These are phyloP conservation scores for Diaporthe sp. DNA, from an alignment of 2,329 filamentous ascomycete genomes.

Conservation along the genomic window DNA sequence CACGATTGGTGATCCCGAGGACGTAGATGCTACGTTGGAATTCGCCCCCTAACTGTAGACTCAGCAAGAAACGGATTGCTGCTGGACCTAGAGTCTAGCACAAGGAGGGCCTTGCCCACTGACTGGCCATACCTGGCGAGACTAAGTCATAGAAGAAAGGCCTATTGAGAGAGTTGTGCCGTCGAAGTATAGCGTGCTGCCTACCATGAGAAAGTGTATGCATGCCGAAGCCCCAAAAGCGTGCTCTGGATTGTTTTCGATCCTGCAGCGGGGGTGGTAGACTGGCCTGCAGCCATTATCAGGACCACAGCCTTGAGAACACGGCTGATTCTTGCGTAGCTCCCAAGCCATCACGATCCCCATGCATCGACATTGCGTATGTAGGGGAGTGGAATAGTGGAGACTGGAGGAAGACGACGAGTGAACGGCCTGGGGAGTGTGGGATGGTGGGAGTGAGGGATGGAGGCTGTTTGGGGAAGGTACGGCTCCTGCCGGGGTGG, in stretches of 20 bases:
- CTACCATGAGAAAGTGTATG: rapidly evolving
- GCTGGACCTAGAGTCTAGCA: not conserved
- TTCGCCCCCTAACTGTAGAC: not conserved
- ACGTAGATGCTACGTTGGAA: not conserved
- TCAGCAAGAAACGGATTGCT: too few relatives aligned
- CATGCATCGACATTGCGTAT: not conserved
- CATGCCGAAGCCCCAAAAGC: not conserved
- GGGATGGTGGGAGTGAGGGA: not conserved
- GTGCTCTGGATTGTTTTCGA: not conserved
- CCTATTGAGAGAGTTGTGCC: not conserved
- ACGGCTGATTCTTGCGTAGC: not conserved
- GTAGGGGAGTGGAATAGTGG: not conserved
- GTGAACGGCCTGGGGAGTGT: not conserved
- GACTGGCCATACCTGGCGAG: not conserved
- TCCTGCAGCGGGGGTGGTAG: too few relatives aligned
- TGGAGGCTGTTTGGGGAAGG: not conserved
- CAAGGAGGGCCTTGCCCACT: not conserved
- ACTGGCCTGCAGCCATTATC: not conserved
- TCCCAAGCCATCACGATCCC: conserved; percentile 3
- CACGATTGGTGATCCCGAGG: conserved; percentile 14
- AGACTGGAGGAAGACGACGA: not conserved
- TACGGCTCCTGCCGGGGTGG: conserved; percentile 29
- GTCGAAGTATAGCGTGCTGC: not conserved
- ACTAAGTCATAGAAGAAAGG: not conserved
- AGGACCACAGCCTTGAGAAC: not conserved